Evolutionary conservation across 768 basidiomycete species (phyloP).

Genomic region (Tremella fuciformis): DNA sequence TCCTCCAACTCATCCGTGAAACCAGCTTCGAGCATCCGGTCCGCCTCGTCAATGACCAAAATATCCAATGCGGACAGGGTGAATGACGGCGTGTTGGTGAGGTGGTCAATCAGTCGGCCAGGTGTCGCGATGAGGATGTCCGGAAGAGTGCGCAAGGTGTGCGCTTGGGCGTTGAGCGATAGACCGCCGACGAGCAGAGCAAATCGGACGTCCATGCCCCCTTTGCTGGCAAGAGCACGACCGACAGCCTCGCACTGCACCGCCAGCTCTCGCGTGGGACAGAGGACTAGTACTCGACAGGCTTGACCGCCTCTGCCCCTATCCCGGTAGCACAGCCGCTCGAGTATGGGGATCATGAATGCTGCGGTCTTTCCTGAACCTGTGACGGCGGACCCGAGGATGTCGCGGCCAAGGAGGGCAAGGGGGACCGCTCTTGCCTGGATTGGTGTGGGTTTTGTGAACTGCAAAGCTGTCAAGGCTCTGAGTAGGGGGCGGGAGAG

Average conservation of each 20-base stretch:
- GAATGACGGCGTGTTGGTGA: slow-evolving; percentile 91
- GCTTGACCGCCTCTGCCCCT: slow-evolving; percentile 70
- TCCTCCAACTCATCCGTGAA: slow-evolving; percentile 92
- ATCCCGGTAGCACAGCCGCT: slow-evolving; percentile 87
- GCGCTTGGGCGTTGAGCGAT: slow-evolving; percentile 88
- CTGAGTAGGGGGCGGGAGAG: slow-evolving; percentile 91
- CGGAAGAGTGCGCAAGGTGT: slow-evolving; percentile 75
- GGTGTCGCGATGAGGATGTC: slow-evolving; percentile 96
- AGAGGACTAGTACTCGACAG: slow-evolving; percentile 78
- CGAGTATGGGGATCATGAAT: slow-evolving; percentile 88
- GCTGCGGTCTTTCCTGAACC: slow-evolving; percentile 99
- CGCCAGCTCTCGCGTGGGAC: slow-evolving; percentile 91
- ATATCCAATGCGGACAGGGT: slow-evolving; percentile 88
- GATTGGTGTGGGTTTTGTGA: slow-evolving; percentile 86
- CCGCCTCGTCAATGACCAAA: slow-evolving; percentile 93
- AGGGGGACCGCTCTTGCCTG: slow-evolving; percentile 91
- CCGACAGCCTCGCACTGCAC: slow-evolving; percentile 95
- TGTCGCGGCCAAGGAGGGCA: slow-evolving; percentile 88
- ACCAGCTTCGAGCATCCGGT: slow-evolving; percentile 84
- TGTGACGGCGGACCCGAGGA: slow-evolving; percentile 92
- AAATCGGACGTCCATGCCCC: slow-evolving; percentile 71
- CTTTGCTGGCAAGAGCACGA: slow-evolving; percentile 63
- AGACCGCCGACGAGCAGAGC: slow-evolving; percentile 94
- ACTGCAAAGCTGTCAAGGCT: slow-evolving; percentile 68
- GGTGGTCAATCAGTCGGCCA: slow-evolving; percentile 94